Evolutionary conservation across 768 basidiomycete species (phyloP), one percentile per base, ranked within the genome.

Genomic region (Phaeolepiota aurea): DNA sequence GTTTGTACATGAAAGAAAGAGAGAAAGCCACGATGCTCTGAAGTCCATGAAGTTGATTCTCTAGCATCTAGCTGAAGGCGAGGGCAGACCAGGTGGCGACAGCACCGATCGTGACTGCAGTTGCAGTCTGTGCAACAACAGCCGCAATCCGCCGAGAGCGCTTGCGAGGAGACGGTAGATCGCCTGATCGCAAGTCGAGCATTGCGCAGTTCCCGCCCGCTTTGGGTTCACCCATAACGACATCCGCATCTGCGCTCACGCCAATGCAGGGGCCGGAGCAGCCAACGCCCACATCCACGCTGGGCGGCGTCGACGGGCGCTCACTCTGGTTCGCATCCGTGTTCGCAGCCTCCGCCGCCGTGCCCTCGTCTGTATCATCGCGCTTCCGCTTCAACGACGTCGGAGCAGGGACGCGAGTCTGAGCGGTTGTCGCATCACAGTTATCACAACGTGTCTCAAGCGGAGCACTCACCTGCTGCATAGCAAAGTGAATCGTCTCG

Each of bases 81-180:
- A 87, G 57, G 18, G 80, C 81, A 13, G 78, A 74, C 84, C 84
- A 87, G 2, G 83, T 71, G 2, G 76, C 78, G 10, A 79, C 76
- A 11, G 82, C 84, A 18, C 84, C 84, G 30, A 87, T 57, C 1
- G 74, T 71, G 21, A 79, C 71, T 13, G 74, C 77, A 3, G 78
- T 72, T 4, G 77, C 74, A 4, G 82, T 84, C 34, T 76, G 76
- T 28, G 65, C 69, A 23, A 77, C 59, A 3, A 66, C 62, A 21
- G 59, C 52, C 14, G 61, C 69, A 16, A 74, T 54, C 33, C 60
- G 67, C 46, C 69, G 61, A 1, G 64, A 61, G 10, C 80, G 71
- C 50, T 79, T 80, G 25, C 50, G 54, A 3, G 63, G 56, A 31
- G 56, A 50, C 45, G 62, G 55, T 19, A 45, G 48, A 53, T 65